Conservation (phyloP, 257 asterid species). For the Nemophila menziesii region DNA sequence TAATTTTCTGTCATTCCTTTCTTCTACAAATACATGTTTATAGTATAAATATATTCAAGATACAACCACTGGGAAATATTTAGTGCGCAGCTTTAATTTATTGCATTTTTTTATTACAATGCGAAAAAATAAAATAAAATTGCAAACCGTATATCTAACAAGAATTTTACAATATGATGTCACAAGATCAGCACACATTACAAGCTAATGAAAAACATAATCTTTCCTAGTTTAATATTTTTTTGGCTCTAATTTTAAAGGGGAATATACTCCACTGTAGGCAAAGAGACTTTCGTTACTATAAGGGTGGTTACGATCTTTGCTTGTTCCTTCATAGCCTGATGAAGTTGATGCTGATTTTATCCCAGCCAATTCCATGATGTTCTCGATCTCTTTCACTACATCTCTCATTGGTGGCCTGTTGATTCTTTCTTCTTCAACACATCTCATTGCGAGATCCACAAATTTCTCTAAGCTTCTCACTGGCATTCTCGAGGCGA, state of each 20-base stretch:
- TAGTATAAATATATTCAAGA: too few relatives aligned
- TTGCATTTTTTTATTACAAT: too few relatives aligned
- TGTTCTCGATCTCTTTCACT: slow-evolving; percentile 62
- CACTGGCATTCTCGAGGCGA: slow-evolving; percentile 34
- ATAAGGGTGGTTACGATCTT: slow-evolving; percentile 51
- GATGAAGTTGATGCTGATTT: slow-evolving; percentile 78
- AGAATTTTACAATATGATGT: too few relatives aligned
- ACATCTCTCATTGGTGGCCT: slow-evolving; percentile 78
- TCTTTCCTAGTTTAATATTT: slow-evolving; percentile 10
- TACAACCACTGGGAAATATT: too few relatives aligned
- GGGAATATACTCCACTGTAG: slow-evolving; percentile 38
- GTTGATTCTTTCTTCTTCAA: slow-evolving; percentile 35
- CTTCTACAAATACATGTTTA: too few relatives aligned
- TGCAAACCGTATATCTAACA: too few relatives aligned
- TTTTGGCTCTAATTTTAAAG: slow-evolving; percentile 39
- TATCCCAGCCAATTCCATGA: slow-evolving; percentile 68
- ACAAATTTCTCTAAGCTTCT: slow-evolving; percentile 57
- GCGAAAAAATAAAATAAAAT: too few relatives aligned
- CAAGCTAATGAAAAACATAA: neutral
- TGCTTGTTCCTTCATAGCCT: slow-evolving; percentile 42
- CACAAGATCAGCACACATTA: too few relatives aligned
- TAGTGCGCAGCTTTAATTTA: too few relatives aligned
- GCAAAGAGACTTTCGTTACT: slow-evolving; percentile 53
- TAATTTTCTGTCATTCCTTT: too few relatives aligned
- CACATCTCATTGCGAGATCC: slow-evolving; percentile 61